Evolutionary conservation across 2,329 filamentous ascomycete species (phyloP).

Genomic region (Hyphodiscus sp.): DNA sequence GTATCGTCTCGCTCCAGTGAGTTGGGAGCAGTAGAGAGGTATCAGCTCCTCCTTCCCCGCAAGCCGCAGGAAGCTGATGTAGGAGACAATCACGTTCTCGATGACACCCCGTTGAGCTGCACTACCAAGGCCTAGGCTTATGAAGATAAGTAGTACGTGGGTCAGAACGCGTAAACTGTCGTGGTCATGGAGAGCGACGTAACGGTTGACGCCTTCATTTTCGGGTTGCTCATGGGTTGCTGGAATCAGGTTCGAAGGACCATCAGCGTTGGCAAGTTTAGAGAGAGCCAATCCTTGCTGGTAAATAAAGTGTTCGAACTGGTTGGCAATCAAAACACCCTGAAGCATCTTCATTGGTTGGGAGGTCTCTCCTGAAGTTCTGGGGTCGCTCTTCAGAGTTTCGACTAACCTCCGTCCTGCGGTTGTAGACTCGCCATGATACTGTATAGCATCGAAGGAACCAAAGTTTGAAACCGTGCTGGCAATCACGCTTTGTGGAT

Average conservation of each 20-base stretch:
- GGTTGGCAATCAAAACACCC: slow-evolving; percentile 64
- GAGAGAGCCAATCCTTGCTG: slow-evolving; percentile 51
- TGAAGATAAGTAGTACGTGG: slow-evolving; percentile 65
- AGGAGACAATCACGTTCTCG: slow-evolving; percentile 73
- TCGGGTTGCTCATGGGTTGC: slow-evolving; percentile 32
- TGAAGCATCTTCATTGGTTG: slow-evolving; percentile 70
- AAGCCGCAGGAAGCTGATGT: slow-evolving; percentile 72
- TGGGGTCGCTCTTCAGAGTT: slow-evolving; percentile 49
- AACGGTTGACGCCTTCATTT: slow-evolving; percentile 37
- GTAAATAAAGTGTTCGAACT: slow-evolving; percentile 49
- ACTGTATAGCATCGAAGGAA: slow-evolving; percentile 58
- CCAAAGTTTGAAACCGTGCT: slow-evolving; percentile 52
- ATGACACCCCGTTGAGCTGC: slow-evolving; percentile 31
- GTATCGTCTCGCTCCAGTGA: slow-evolving; percentile 59
- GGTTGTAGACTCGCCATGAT: slow-evolving; percentile 48
- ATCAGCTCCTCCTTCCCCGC: slow-evolving; percentile 70
- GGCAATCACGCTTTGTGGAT: slow-evolving; percentile 46
- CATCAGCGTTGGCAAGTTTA: slow-evolving; percentile 39
- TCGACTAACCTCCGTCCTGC: slow-evolving; percentile 54
- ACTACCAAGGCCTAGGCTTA: slow-evolving; percentile 46
- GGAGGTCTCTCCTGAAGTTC: slow-evolving; percentile 51
- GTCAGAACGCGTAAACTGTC: slow-evolving; percentile 62
- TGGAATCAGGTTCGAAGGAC: slow-evolving; percentile 38
- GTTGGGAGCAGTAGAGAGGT: slow-evolving; percentile 79
- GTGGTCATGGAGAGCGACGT: slow-evolving; percentile 50